Base-by-base conservation (phyloP, 352 stramenopile genomes). In the Phytophthora megakarya region DNA sequence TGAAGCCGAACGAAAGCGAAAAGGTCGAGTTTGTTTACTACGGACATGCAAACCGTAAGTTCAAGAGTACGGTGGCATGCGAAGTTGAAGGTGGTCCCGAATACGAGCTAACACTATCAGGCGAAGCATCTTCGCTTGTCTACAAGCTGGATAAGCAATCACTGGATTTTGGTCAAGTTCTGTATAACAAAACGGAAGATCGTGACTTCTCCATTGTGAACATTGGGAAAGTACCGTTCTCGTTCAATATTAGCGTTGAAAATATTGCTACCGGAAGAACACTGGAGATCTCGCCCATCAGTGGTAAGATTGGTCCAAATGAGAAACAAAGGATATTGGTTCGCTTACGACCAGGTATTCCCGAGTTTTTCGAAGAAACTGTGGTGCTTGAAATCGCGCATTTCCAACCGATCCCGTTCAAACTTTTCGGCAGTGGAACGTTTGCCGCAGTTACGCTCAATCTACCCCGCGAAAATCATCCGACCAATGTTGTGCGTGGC, bases 11-110 rank as follows among this genome's bases (percentile, higher is more conserved):
- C n/a, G 92, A 98, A 65, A 89, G 67, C 23, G 94, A 98, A 52
- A 79, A 85, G 19, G 76, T 98, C 47, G 96, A 98, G 42, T 97
- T 98, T 61, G 72, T 96, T 3, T 98, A 96, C 67, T 98, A 96
- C 48, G 95, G 92, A 3, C 95, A 98, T 57, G 78, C 84, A 8
- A 98, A 98, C 49, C 75, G 87, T 5, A 96, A 95, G 47, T 96
- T 98, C 58, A 89, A 88, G 53, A 93, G 76, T 28, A 75, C 77
- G 0, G 92, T 96, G 25, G 85, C 92, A 6, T 98, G 91, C 46
- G 92, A 98, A 70, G 95, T 98, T 3, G 88, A 96, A 54, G 96
- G 96, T 28, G 96, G 96, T 0, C 96, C 96, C 0, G 92, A 98
- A 50, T 98, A 98, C 44, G 88, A 97, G 52, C 70, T 98, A 9